Evolutionary conservation across 2,329 filamentous ascomycete species (phyloP).

Genomic region (Incumbomyces delicatus): DNA sequence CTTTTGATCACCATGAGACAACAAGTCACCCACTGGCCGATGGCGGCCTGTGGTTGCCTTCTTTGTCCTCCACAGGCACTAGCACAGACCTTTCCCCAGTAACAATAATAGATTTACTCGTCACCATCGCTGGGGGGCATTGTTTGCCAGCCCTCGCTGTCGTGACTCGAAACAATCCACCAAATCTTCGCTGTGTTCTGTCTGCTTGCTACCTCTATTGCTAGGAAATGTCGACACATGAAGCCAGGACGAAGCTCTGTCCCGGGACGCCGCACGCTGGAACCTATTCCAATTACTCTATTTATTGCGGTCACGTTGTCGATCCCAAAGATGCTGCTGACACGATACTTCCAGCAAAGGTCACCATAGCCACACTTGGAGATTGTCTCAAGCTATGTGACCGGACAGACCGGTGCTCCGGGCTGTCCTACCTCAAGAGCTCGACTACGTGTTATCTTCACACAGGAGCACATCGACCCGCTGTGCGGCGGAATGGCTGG

Average conservation of each 20-base stretch:
- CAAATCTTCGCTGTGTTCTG: too few relatives aligned
- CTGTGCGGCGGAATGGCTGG: not conserved
- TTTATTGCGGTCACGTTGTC: not conserved
- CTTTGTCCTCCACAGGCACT: too few relatives aligned
- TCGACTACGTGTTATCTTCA: slow-evolving; percentile 3
- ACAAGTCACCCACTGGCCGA: too few relatives aligned
- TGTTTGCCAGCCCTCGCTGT: too few relatives aligned
- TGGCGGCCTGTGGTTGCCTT: too few relatives aligned
- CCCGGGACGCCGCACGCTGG: not conserved
- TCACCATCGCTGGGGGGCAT: too few relatives aligned
- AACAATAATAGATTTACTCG: too few relatives aligned
- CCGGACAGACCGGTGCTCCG: not conserved
- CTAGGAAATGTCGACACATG: too few relatives aligned
- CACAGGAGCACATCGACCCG: not conserved
- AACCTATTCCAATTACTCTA: not conserved
- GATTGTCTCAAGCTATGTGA: slow-evolving; percentile 3
- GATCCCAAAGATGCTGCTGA: not conserved
- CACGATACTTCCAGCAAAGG: not conserved
- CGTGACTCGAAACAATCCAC: too few relatives aligned
- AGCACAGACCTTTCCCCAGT: too few relatives aligned
- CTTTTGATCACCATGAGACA: too few relatives aligned
- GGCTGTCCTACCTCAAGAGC: not conserved
- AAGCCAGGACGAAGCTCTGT: not conserved
- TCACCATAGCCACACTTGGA: not conserved
- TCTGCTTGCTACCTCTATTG: too few relatives aligned